phyloP scores from a whole-genome alignment of 2,329 filamentous ascomycete genomes.

The Penicillium sp. region DNA sequence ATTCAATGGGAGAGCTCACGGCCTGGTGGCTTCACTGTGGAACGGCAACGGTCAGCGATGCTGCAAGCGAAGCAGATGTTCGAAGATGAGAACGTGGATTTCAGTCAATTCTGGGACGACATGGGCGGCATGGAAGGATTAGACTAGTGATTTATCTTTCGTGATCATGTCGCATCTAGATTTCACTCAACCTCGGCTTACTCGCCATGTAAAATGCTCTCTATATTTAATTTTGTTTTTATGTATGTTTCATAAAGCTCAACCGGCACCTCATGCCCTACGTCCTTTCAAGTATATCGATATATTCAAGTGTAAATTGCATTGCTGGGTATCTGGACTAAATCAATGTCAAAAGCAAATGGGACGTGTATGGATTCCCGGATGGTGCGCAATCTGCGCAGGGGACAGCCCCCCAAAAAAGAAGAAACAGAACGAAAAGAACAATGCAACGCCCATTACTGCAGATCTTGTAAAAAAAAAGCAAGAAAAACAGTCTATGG shows the following conservation, averaged over 20 bases:
- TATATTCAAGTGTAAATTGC: slow-evolving; percentile 6
- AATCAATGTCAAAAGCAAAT: slow-evolving; percentile 9
- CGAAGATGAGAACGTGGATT: slow-evolving; percentile 71
- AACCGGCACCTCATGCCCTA: neutral
- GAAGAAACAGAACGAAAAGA: neutral
- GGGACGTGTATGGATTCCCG: neutral
- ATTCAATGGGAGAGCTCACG: slow-evolving; percentile 81
- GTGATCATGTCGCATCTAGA: neutral
- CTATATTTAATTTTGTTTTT: neutral
- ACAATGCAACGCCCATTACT: neutral
- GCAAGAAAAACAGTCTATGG: slow-evolving; percentile 8
- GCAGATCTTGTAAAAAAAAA: neutral
- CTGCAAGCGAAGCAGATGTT: slow-evolving; percentile 75
- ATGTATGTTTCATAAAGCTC: neutral
- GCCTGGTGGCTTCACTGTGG: slow-evolving; percentile 74
- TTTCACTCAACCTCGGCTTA: neutral
- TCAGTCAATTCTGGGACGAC: slow-evolving; percentile 75
- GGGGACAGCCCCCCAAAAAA: neutral
- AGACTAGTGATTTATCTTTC: neutral
- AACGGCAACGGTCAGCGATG: slow-evolving; percentile 71
- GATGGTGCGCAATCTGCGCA: neutral
- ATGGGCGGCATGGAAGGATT: slow-evolving; percentile 58
- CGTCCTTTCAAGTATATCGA: neutral
- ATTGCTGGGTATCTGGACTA: slow-evolving; percentile 23
- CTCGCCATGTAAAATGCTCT: neutral